Conservation (phyloP, 768 basidiomycete species). For the Pleurotus djamor region DNA sequence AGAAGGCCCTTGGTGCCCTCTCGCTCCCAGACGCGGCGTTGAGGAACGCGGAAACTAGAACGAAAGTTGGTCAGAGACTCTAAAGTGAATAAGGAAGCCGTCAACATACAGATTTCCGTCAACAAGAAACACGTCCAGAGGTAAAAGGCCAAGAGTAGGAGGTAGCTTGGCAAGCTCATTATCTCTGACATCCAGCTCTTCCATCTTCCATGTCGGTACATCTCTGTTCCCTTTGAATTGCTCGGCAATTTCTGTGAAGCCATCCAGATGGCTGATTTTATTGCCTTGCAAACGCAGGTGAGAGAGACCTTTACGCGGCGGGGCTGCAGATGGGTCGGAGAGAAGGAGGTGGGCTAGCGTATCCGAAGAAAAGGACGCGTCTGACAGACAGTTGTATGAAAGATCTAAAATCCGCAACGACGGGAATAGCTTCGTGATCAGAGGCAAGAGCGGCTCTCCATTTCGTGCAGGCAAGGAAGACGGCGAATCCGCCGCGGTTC, state of each 20-base stretch:
- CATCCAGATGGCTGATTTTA: constrained; percentile 55
- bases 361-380: constrained; percentile 45
- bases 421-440: constrained; percentile 69
- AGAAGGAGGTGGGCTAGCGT: constrained; percentile 52
- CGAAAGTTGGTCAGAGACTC: not conserved
- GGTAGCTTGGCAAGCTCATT: constrained; percentile 75
- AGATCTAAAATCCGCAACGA: constrained; percentile 66
- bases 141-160: constrained; percentile 68
- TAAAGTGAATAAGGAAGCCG: not conserved
- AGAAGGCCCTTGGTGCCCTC: constrained; percentile 82
- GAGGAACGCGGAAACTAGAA: constrained; percentile 75
- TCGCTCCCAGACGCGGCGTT: constrained; percentile 80
- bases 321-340: constrained; percentile 26
- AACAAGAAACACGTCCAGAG: constrained; percentile 79
- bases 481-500: constrained; percentile 24
- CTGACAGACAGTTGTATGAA: constrained; percentile 71
- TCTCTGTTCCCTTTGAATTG: constrained; percentile 64
- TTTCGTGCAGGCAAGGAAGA: constrained; percentile 38
- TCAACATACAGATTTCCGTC: constrained; percentile 78
- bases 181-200: constrained; percentile 81
- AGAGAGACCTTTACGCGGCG: constrained; percentile 47
- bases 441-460: constrained; percentile 52
- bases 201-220: constrained; percentile 69
- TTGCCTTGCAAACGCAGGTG: constrained; percentile 74
- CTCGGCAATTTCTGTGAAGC: constrained; percentile 59